Evolutionary conservation across 345 rosid genomes (phyloP).

Genomic region (Populus deltoides): DNA sequence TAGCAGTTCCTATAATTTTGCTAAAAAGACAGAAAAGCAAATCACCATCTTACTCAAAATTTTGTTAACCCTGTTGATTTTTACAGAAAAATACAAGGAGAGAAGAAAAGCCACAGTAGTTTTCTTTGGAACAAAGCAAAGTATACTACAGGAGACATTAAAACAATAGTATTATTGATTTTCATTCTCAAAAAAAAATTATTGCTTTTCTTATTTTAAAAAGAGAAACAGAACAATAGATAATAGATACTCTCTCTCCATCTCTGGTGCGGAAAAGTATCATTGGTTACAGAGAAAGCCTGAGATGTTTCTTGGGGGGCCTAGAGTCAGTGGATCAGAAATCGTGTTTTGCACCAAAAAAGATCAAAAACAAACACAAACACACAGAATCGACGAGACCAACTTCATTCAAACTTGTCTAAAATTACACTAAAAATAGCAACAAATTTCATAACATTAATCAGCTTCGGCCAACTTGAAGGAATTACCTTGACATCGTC

Average conservation of each 20-base stretch:
- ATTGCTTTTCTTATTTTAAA: conserved; percentile 3
- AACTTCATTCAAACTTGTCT: neutral
- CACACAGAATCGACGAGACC: conserved; percentile 3
- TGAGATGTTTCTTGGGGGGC: conserved; percentile 22
- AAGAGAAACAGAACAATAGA: conserved; percentile 2
- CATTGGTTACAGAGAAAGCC: conserved; percentile 63
- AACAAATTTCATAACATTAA: neutral
- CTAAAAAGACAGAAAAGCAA: neutral
- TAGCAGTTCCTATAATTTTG: neutral
- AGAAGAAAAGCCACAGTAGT: neutral
- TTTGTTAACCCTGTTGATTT: neutral
- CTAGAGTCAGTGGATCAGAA: conserved; percentile 33
- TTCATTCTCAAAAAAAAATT: neutral
- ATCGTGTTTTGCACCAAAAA: conserved; percentile 29
- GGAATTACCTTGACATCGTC: conserved; percentile 67
- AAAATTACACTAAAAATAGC: neutral
- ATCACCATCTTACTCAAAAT: neutral
- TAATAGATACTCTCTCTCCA: neutral
- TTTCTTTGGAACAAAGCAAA: neutral
- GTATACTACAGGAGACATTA: neutral
- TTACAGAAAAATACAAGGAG: neutral
- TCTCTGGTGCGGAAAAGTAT: conserved; percentile 1
- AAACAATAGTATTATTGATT: neutral
- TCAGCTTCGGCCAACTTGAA: neutral
- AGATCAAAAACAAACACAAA: neutral